Evolutionary conservation across 2,329 filamentous ascomycete genomes (phyloP).

Genomic region (Grosmannia clavigera): DNA sequence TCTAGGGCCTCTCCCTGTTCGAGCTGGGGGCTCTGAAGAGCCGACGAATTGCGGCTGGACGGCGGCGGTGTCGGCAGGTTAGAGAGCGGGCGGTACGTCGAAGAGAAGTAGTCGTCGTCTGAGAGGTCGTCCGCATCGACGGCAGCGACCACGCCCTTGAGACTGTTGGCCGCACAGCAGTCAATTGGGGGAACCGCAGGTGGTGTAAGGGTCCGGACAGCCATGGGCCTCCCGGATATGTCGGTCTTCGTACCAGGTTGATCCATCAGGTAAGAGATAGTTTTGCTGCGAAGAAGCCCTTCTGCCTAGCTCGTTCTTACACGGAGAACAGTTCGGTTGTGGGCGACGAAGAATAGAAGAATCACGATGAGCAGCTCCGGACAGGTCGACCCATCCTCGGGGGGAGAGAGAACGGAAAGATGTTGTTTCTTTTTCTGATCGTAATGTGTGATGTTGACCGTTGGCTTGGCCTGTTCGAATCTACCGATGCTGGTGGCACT

Average conservation of each 20-base stretch:
- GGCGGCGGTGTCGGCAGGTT: conserved; percentile 55
- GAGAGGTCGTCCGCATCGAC: conserved; percentile 24
- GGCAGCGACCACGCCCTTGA: conserved; percentile 2
- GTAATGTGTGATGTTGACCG: not conserved
- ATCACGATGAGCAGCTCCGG: not conserved
- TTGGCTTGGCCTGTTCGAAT: not conserved
- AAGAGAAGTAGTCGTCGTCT: conserved; percentile 35
- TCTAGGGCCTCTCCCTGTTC: not conserved
- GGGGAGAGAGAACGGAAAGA: not conserved
- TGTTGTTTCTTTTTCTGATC: not conserved
- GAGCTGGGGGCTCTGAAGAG: conserved; percentile 27
- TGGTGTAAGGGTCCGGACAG: not conserved
- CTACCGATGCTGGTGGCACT: not conserved
- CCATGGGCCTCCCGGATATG: not conserved
- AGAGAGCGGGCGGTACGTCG: conserved; percentile 53
- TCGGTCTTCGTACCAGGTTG: not conserved
- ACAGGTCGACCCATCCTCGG: not conserved
- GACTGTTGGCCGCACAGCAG: not conserved
- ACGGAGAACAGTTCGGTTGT: not conserved
- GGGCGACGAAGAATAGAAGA: not conserved
- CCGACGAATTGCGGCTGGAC: conserved; percentile 34
- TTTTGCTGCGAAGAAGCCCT: not conserved
- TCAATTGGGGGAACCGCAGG: not conserved
- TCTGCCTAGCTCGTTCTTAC: not conserved
- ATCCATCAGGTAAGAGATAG: not conserved